These are phyloP conservation scores for Colletotrichum euphorbiae DNA, from an alignment of 2,329 filamentous ascomycete species.

Conservation along the genomic window DNA sequence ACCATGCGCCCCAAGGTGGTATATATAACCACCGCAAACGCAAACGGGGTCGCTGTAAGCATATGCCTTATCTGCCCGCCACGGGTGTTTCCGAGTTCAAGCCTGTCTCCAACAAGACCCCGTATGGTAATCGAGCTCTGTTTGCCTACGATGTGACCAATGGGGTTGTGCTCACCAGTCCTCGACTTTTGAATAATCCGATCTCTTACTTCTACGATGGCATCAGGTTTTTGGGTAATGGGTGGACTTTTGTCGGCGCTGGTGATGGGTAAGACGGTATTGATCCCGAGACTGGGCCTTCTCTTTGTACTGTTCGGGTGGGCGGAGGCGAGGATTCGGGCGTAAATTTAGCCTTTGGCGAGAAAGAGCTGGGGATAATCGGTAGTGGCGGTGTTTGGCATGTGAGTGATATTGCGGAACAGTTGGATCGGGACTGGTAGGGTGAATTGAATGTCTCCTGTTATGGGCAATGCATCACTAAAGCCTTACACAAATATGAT, in stretches of 20 bases:
- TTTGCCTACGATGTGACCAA: constrained; percentile 1
- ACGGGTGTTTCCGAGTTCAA: constrained; percentile 20
- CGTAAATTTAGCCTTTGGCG: constrained; percentile 6
- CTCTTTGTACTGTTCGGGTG: constrained; percentile 5
- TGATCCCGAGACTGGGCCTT: neutral
- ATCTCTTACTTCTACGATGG: constrained; percentile 26
- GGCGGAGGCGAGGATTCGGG: constrained; percentile 9
- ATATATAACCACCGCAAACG: constrained; percentile 14
- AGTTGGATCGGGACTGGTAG: constrained; percentile 8
- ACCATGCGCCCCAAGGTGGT: constrained; percentile 17
- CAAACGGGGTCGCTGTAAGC: constrained; percentile 14
- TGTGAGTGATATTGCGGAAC: constrained; percentile 3
- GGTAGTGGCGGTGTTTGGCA: constrained; percentile 18
- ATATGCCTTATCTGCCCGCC: constrained; percentile 6
- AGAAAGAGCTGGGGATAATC: constrained; percentile 17
- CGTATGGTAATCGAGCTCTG: constrained; percentile 1
- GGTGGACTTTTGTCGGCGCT: constrained; percentile 19
- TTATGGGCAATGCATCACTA: neutral
- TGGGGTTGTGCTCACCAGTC: neutral
- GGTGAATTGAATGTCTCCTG: neutral
- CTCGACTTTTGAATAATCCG: neutral
- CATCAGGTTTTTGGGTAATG: constrained; percentile 4
- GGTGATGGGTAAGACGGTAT: constrained; percentile 7
- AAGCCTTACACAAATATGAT: neutral
- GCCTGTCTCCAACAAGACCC: constrained; percentile 12